Evolutionary conservation across 2,329 filamentous ascomycete species (phyloP), one percentile per base, ranked within the genome.

Genomic region (Colletotrichum viniferum): DNA sequence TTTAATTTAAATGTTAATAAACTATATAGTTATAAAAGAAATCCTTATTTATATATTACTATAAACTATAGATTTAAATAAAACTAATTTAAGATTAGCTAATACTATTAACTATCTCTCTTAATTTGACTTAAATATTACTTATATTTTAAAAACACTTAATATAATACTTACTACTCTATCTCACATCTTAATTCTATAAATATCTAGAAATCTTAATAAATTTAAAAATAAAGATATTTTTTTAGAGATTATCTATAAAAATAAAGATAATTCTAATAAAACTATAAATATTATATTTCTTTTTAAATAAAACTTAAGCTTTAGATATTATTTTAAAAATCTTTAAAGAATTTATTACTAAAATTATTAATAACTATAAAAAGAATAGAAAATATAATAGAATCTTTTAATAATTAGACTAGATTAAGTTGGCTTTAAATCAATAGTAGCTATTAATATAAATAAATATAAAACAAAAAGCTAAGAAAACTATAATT

Each of bases 181-280:
- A 2, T 36, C 3, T 14, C 14, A 36, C 10, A 4, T 52, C 2
- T 14, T 52, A n/a, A 14, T 36, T 2, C 12, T 52, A 7, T 52
- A 52, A 52, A 2, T 21, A 10, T 10, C 4, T 9, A 21, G 4
- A 10, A 21, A 1, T 52, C 6, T 52, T 21, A 52, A 36, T 36
- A 6, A 36, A 14, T 36, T 36, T 36, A 36, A 36, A 6, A 3
- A 36, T 4, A 36, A 36, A 36, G 5, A 14, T 36, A 36, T 36
- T 5, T 6, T 36, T 6, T 5, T 7, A 6, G 3, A 14, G 13
- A 36, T 36, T 7, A 36, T 4, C 14, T 36, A 36, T 36, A 36
- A 2, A 6, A 14, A 36, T 14, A 14, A 2, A 1, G 6, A 7
- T 3, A 5, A 14, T 10, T 10, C 0, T 21, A 52, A 52, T 9